Evolutionary conservation across 768 basidiomycete genomes (phyloP).

Genomic region (Pleurotus citrinopileatus): DNA sequence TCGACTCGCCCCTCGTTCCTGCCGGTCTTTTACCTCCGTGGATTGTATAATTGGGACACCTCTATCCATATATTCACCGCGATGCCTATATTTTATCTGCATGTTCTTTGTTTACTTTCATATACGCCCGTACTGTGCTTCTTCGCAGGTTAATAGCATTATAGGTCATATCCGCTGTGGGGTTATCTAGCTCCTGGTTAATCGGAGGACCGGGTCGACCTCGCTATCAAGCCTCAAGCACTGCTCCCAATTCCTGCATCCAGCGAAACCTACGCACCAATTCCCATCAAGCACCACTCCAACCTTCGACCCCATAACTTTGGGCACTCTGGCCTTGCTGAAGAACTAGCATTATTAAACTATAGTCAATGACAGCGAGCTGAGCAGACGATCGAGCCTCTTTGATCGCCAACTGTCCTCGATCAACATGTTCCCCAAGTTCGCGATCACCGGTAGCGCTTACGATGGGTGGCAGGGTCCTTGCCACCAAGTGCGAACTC

Average conservation of each 20-base stretch:
- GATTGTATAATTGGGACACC: conserved; percentile 10
- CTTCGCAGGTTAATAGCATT: conserved; percentile 9
- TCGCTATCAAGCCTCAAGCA: no score
- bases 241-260: no score
- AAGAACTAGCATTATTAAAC: no score
- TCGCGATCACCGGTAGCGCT: conserved; percentile 9
- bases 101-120: not conserved
- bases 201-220: no score
- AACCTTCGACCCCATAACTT: no score
- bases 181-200: no score
- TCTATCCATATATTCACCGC: conserved; percentile 2
- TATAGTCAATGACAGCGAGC: not conserved
- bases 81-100: conserved; percentile 6
- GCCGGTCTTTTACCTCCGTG: not conserved
- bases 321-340: no score
- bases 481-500: not conserved
- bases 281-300: no score
- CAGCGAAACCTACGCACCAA: no score
- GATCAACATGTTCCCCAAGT: conserved; percentile 6
- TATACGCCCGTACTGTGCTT: conserved; percentile 7
- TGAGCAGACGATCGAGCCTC: not conserved
- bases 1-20: conserved; percentile 2
- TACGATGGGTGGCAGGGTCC: not conserved
- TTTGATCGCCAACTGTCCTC: not conserved
- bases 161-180: not conserved